phyloP scores from a whole-genome alignment of 805 yeast genomes.

The Lachancea waltii region DNA sequence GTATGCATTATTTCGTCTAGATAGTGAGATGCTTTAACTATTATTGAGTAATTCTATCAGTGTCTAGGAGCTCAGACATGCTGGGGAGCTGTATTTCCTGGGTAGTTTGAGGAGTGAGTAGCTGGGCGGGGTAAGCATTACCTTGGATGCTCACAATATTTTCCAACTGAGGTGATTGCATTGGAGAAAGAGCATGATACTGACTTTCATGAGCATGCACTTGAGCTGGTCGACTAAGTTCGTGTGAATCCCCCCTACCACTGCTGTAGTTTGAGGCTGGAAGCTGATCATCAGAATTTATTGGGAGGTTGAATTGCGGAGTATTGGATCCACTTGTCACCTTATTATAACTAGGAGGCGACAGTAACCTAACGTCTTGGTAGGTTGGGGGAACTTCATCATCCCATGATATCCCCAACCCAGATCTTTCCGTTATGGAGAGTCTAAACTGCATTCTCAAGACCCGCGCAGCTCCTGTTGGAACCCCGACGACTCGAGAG shows the following conservation, averaged over 20 bases:
- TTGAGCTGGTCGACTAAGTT: slow-evolving; percentile 23
- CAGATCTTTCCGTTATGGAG: slow-evolving; percentile 81
- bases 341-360: slow-evolving; percentile 73
- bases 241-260: neutral
- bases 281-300: neutral
- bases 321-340: slow-evolving; percentile 1
- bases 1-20: neutral
- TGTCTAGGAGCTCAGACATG: slow-evolving; percentile 25
- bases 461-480: slow-evolving; percentile 94
- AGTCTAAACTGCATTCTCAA: slow-evolving; percentile 89
- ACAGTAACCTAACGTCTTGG: slow-evolving; percentile 69
- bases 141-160: slow-evolving; percentile 30
- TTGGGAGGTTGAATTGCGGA: neutral
- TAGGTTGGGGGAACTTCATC: slow-evolving; percentile 98
- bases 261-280: neutral
- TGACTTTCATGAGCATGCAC: slow-evolving; percentile 20
- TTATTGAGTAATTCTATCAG: slow-evolving; percentile 31
- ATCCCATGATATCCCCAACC: slow-evolving; percentile 96
- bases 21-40: neutral
- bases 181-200: slow-evolving; percentile 11
- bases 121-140: slow-evolving; percentile 19
- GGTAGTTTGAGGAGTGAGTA: slow-evolving; percentile 31
- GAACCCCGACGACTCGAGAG: slow-evolving; percentile 46
- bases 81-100: slow-evolving; percentile 21
- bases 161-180: slow-evolving; percentile 24